Evolutionary conservation across 371 early-diverging fungal genomes (phyloP).

Genomic region (Mucor plumbeus): DNA sequence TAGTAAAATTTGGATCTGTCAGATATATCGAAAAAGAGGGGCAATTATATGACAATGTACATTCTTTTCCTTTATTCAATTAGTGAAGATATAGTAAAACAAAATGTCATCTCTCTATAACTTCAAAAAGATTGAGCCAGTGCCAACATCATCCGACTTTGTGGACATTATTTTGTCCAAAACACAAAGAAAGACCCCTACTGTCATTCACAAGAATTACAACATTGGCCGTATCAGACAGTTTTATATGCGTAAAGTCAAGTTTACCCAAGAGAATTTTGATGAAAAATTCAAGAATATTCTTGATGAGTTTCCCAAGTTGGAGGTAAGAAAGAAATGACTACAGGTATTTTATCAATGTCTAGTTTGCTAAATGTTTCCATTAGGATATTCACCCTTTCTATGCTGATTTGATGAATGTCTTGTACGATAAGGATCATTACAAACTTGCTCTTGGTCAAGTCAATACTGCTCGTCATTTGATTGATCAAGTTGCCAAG

Average conservation of each 20-base stretch:
- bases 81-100: too few relatives aligned
- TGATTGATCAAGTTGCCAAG: constrained; percentile 96
- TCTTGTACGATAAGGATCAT: constrained; percentile 99
- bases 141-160: constrained; percentile 94
- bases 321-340: constrained; percentile 77
- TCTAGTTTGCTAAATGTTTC: too few relatives aligned
- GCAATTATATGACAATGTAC: too few relatives aligned
- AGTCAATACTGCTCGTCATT: constrained; percentile 96
- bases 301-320: constrained; percentile 97
- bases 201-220: constrained; percentile 97
- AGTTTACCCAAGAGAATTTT: constrained; percentile 98
- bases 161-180: constrained; percentile 99
- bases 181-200: constrained; percentile 99
- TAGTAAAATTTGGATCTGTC: too few relatives aligned
- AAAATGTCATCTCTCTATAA: constrained; percentile 76
- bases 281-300: constrained; percentile 95
- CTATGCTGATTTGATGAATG: constrained; percentile 99
- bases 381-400: constrained; percentile 98
- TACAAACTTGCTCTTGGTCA: constrained; percentile 99
- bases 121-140: constrained; percentile 98
- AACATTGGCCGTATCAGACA: constrained; percentile 96
- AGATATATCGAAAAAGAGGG: too few relatives aligned
- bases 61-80: too few relatives aligned
- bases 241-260: constrained; percentile 99
- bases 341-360: too few relatives aligned